Evolutionary conservation across 2,329 filamentous ascomycete species (phyloP).

Genomic region (Trichoderma lentiforme): DNA sequence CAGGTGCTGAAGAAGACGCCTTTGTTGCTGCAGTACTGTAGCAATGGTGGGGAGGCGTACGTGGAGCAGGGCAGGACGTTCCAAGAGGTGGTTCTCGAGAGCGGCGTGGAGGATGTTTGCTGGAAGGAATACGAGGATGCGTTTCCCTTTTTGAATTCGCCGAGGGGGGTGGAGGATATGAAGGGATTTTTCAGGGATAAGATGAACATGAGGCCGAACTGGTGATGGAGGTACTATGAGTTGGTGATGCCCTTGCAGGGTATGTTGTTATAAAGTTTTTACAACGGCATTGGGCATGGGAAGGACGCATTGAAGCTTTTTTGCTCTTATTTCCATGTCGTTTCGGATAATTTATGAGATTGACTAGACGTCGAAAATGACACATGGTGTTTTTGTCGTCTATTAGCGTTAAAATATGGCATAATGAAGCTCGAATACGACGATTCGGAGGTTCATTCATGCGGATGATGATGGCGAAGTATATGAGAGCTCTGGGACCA

Average conservation of each 20-base stretch:
- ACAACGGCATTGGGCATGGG: too few relatives aligned
- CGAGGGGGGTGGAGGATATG: conserved; percentile 10
- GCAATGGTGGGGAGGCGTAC: not conserved
- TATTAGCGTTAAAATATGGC: not conserved
- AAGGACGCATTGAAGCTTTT: not conserved
- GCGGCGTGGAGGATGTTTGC: not conserved
- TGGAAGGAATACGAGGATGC: conserved; percentile 9
- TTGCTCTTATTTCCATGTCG: not conserved
- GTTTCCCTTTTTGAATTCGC: conserved; percentile 6
- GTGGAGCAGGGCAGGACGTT: not conserved
- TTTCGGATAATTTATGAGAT: not conserved
- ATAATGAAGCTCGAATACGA: not conserved
- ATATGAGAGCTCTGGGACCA: not conserved
- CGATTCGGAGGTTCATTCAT: not conserved
- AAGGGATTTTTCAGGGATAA: not conserved
- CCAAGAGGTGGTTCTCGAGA: not conserved
- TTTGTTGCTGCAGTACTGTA: not conserved
- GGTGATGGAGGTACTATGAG: not conserved
- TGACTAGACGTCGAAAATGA: not conserved
- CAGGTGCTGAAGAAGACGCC: conserved; percentile 2
- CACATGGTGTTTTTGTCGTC: not conserved
- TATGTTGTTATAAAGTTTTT: not conserved
- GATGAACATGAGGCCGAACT: conserved; percentile 8
- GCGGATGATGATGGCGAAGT: not conserved
- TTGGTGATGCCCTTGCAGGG: not conserved